Base-by-base conservation (phyloP, 257 asterid species). In the Capsicum rhomboideum region DNA sequence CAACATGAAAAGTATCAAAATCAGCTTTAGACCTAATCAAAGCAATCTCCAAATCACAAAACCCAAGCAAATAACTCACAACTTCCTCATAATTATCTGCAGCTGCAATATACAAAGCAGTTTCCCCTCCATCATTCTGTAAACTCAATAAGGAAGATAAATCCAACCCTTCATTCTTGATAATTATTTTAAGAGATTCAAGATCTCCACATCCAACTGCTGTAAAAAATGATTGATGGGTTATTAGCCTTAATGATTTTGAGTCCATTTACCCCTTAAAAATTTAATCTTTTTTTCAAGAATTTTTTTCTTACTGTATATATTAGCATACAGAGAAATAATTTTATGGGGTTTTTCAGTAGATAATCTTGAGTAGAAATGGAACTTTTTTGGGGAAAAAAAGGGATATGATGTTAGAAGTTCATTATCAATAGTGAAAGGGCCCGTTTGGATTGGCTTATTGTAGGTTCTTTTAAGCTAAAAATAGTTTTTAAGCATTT, bases 161-260 rank as follows among this genome's bases (percentile, higher is more conserved):
- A 89, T 93, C 94, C 29, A 92, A 87, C 85, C 92, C 95, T 83
- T 93, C 97, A 84, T 85, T 87, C 75, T 90, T 71, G 82, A 93
- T 78, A 82, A 92, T 83, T 31, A 34, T 89, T 88, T 86, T 92
- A 82, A 96, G 83, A 28, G 96, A 83, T 26, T 90, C 91, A 34
- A 94, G 87, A 85, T 96, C 98, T 56, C 91, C 92, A 44, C 97
- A 94, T 90, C 97, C 92, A 23, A 91, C 95, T 50, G 96, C 96
- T 2, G 88, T 6, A 90, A 94, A 93, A 72, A 96, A 94, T 46
- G 98, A 95, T 88, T 96, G 99, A 91, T 92, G 97, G 97, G 90
- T 84, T 86, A 96, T 89, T 91, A 94, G 91, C 72, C 98, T 87
- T 54, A 94, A 83, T 68, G 98, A 91, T 87, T 86, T 94, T 50